Evolutionary conservation across 768 basidiomycete species (phyloP).

Genomic region (Dentipellis fragilis): DNA sequence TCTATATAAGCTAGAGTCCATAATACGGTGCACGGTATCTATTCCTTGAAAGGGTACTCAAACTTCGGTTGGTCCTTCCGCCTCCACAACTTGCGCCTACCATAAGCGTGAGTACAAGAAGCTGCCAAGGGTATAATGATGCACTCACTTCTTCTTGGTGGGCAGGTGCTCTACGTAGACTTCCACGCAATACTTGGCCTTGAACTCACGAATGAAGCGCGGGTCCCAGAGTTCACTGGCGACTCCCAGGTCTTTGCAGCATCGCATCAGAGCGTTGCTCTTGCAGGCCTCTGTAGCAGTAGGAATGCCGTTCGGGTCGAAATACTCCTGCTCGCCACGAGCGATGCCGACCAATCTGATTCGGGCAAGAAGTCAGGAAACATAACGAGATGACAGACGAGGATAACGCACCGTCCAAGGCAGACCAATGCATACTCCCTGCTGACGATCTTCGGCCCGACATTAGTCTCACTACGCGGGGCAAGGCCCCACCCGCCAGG

Average conservation of each 20-base stretch:
- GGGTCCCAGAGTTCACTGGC: slow-evolving; percentile 99
- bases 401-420: slow-evolving; percentile 59
- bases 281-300: slow-evolving; percentile 95
- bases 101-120: slow-evolving; percentile 1
- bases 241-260: slow-evolving; percentile 93
- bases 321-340: slow-evolving; percentile 94
- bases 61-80: slow-evolving; percentile 81
- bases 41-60: slow-evolving; percentile 83
- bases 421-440: slow-evolving; percentile 93
- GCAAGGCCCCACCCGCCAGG: slow-evolving; percentile 97
- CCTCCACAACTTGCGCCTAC: slow-evolving; percentile 86
- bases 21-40: background rate
- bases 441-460: slow-evolving; percentile 79
- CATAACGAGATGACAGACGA: background rate
- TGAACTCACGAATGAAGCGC: slow-evolving; percentile 90
- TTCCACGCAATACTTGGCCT: slow-evolving; percentile 71
- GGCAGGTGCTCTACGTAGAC: slow-evolving; percentile 76
- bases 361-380: background rate
- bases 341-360: slow-evolving; percentile 79
- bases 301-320: slow-evolving; percentile 80
- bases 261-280: slow-evolving; percentile 94
- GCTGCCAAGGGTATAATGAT: background rate
- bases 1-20: no score
- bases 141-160: slow-evolving; percentile 83
- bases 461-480: slow-evolving; percentile 85